phyloP scores from a whole-genome alignment of 148 eudicot species.

The Rhododendron henanense region DNA sequence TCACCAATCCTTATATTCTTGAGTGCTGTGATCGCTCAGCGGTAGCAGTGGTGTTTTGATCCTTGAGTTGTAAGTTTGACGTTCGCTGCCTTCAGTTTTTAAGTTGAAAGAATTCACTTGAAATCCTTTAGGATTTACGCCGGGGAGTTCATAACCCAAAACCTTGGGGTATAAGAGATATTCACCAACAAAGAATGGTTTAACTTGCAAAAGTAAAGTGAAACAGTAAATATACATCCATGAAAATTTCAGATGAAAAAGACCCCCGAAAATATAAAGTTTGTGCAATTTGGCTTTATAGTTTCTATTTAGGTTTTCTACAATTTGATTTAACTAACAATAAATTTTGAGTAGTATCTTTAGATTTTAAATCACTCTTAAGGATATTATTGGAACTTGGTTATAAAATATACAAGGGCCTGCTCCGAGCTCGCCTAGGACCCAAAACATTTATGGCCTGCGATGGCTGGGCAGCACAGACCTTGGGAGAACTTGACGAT shows the following conservation, averaged over 20 bases:
- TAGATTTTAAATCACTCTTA: background rate
- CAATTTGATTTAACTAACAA: background rate
- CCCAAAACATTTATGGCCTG: background rate
- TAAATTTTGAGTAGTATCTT: background rate
- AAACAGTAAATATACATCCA: background rate
- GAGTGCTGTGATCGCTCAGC: background rate
- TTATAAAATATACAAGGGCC: background rate
- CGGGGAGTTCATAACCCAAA: background rate
- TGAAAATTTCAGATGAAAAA: background rate
- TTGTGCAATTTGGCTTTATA: background rate
- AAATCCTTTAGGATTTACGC: background rate
- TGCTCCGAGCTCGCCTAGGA: background rate
- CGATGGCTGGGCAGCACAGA: background rate
- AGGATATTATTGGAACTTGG: background rate
- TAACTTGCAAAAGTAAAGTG: background rate
- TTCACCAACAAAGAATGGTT: background rate
- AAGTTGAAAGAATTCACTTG: background rate
- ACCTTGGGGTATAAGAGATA: background rate
- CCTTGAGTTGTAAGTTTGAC: background rate
- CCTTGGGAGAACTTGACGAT: background rate
- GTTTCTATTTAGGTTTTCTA: background rate
- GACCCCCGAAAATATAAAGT: background rate
- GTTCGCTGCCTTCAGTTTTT: background rate
- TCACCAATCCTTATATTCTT: background rate
- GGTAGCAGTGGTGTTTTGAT: background rate